Evolutionary conservation across 2,329 filamentous ascomycete species (phyloP), one percentile per base, ranked within the genome.

Genomic region (Arthrobotrys pseudoclavata): DNA sequence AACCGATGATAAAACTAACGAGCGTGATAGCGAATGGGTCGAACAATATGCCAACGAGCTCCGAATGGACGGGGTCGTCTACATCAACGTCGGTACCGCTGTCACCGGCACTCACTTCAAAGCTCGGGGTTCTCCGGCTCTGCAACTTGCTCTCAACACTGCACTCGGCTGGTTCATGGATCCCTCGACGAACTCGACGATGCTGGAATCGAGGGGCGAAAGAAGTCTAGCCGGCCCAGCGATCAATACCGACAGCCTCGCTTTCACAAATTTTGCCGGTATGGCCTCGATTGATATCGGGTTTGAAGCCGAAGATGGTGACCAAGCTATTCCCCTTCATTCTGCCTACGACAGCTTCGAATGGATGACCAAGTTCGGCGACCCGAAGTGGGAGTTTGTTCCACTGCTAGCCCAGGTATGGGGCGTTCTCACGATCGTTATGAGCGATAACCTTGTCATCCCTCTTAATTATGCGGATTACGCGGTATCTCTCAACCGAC

Each of bases 211-310:
- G 1, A 98, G 94, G 93, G 88, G 87, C 1, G 85, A 87, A 13
- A 86, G 85, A 22, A 85, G 87, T 31, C 85, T 98, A 0, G 89
- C 90, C 53, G 88, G 89, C 13, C 74, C 74, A 18, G 60, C 74
- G 7, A 71, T 77, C 62, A 63, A 77, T 47, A 77, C 74, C 29
- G 74, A 77, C 61, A 77, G 74, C 93, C 81, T 91, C 94, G 1
- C 90, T 94, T 1, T 99, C 98, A 83, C 95, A 97, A 84, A 95
- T 82, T 92, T 98, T 62, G 93, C 93, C 0, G 96, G 96, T 64
- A 94, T 90, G 6, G 95, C 93, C 52, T 94, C 92, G 10, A 86
- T 99, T 69, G 94, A 98, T 83, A 89, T 99, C 80, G 88, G 89
- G 29, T 98, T 99, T 82, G 53, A 66, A 67, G 60, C 74, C 5